Base-by-base conservation (phyloP, 2,329 filamentous ascomycete genomes). In the Ascochyta lentis region DNA sequence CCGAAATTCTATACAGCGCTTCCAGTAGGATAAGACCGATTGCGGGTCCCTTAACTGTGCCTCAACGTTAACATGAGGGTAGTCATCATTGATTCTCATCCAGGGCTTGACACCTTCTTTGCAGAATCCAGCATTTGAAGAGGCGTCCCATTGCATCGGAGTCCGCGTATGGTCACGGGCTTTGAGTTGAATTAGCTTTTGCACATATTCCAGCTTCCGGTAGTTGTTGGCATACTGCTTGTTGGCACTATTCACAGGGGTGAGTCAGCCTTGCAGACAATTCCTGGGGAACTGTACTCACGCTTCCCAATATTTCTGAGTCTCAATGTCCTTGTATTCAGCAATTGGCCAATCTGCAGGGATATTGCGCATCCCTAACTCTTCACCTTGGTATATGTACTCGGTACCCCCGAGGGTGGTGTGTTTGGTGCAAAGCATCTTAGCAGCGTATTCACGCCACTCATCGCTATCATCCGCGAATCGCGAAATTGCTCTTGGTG, bases 361-460 rank as follows among this genome's bases (percentile, higher is more conserved):
- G 27, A 44, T 44, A 8, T 44, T 44, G 7, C 41, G 41, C 41
- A 44, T 44, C 5, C 41, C 41, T n/a, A 44, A 15, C 41, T 44
- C 41, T 13, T 44, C 27, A n/a, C 41, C 41, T 33, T 44, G 41
- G 16, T 44, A 44, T 8, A 44, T 33, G 27, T 44, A 44, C 16
- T 44, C 27, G 7, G 41, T 44, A 12, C 41, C 41, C n/a, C 29
- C 41, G 6, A 44, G 41, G 16, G 41, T 44, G 27, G 26, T 44
- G 41, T 44, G 41, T 33, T 44, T 44, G 26, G 41, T 44, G 15
- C 41, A 44, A 22, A 44, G 26, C 41, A 44, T 44, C 41, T 44
- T 44, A 33, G 41, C 41, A 22, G 41, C 41, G 29, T 44, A 44
- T 4, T 44, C 41, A 10, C 41, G 41, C 41, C 41, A 44, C 13